These are phyloP conservation scores for Microsporum canis DNA, from an alignment of 2,329 filamentous ascomycete genomes.

Conservation along the genomic window DNA sequence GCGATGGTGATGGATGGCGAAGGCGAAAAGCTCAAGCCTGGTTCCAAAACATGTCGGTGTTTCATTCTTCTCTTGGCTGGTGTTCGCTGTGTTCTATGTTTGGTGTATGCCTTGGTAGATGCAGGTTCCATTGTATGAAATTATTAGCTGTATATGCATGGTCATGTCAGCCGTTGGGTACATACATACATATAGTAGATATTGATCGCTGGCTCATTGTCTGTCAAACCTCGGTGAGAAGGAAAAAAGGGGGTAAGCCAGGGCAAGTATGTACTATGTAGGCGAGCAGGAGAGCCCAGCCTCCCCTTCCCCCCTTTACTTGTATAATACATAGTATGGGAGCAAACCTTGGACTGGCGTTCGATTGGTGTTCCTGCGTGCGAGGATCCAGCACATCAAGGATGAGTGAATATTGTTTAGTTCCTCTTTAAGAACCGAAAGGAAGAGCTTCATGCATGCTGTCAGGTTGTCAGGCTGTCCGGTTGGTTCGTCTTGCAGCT, in stretches of 20 bases:
- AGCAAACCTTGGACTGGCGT: neutral
- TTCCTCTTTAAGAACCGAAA: neutral
- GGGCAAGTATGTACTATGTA: neutral
- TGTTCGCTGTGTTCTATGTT: neutral
- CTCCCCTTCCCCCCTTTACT: neutral
- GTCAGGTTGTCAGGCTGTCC: neutral
- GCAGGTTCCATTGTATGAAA: neutral
- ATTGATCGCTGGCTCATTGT: too few species aligned
- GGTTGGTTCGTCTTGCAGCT: neutral
- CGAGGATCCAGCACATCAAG: neutral
- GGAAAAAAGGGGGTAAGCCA: neutral
- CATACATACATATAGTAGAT: too few species aligned
- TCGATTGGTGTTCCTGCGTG: neutral
- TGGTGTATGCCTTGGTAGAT: neutral
- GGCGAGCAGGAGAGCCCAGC: neutral
- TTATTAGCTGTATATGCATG: too few species aligned
- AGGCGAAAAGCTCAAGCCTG: neutral
- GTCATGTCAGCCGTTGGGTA: too few species aligned
- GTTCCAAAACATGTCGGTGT: neutral
- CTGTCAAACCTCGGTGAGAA: neutral
- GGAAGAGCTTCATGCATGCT: neutral
- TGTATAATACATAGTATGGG: neutral
- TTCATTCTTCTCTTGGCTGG: neutral
- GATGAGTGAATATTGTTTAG: neutral
- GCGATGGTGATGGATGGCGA: neutral